Evolutionary conservation across 2,329 filamentous ascomycete species (phyloP).

Genomic region (Pseudocercospora musae): DNA sequence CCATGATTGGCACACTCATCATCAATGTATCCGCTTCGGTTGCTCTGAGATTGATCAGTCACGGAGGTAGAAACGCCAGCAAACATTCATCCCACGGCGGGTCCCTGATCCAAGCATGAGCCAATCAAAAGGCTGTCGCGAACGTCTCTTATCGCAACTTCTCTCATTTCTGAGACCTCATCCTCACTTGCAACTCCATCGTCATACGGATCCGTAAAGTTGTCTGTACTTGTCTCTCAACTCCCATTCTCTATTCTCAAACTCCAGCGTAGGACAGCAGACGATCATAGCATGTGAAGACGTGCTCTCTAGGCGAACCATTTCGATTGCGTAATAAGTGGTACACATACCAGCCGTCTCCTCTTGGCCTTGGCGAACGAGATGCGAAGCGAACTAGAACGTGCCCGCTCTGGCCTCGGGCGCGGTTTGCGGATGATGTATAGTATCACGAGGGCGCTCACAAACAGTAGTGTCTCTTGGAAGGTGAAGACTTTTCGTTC

Average conservation of each 20-base stretch:
- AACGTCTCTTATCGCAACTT: not conserved
- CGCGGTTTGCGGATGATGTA: not conserved
- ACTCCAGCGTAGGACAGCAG: not conserved
- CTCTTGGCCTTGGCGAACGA: not conserved
- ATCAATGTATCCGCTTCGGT: not conserved
- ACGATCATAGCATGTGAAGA: not conserved
- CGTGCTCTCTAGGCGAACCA: not conserved
- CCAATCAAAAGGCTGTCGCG: slow-evolving; percentile 7
- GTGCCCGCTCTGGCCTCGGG: not conserved
- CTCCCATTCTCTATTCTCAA: not conserved
- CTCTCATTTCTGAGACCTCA: not conserved
- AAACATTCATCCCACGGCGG: slow-evolving; percentile 1
- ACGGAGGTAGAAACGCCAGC: not conserved
- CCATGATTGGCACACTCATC: slow-evolving; percentile 9
- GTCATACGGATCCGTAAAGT: not conserved
- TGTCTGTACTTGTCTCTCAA: not conserved
- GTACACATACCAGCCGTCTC: not conserved
- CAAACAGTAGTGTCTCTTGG: not conserved
- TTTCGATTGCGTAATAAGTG: not conserved
- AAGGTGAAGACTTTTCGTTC: slow-evolving; percentile 1
- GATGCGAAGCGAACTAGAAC: not conserved
- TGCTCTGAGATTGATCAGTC: not conserved
- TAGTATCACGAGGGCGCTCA: not conserved
- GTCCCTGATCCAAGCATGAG: not conserved
- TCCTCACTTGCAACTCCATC: not conserved